Percentiles rank a stretch among this genome's conserved stretches.
Conservation (phyloP, 1,284 basidiomycete species). For the Naganishia cerealis region DNA sequence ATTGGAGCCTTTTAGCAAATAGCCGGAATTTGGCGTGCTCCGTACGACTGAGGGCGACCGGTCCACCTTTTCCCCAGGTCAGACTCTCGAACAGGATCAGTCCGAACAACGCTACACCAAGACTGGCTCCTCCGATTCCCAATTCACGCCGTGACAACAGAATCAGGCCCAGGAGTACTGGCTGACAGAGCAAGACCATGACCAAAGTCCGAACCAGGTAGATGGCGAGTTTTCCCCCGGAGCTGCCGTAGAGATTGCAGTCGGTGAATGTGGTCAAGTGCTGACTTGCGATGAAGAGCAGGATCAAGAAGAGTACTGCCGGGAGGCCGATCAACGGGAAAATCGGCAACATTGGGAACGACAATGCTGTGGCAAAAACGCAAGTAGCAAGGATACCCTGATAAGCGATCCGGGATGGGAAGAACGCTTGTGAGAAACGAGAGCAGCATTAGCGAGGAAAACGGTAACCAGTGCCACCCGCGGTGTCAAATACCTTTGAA, state of each 20-base stretch:
- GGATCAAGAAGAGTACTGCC: slow-evolving; percentile 64
- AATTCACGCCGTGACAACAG: slow-evolving; percentile 66
- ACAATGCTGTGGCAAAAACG: slow-evolving; percentile 68
- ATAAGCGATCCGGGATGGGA: slow-evolving; percentile 69
- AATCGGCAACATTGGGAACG: slow-evolving; percentile 66
- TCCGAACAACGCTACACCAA: slow-evolving; percentile 2
- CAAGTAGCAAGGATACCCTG: slow-evolving; percentile 66
- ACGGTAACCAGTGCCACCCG: too few species aligned
- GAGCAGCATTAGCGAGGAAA: neutral
- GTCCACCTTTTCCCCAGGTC: slow-evolving; percentile 26
- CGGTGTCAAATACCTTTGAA: slow-evolving; percentile 62
- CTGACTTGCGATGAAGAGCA: slow-evolving; percentile 70
- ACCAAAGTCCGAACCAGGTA: slow-evolving; percentile 69
- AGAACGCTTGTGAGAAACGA: slow-evolving; percentile 62
- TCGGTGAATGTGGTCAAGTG: slow-evolving; percentile 74
- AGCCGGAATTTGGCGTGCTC: slow-evolving; percentile 1
- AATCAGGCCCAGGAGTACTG: slow-evolving; percentile 69
- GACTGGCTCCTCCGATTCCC: slow-evolving; percentile 61
- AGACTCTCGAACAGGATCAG: slow-evolving; percentile 37
- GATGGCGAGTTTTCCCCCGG: slow-evolving; percentile 68
- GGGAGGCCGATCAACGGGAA: slow-evolving; percentile 75
- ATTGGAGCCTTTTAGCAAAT: neutral
- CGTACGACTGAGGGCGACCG: neutral
- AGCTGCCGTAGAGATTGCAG: slow-evolving; percentile 63
- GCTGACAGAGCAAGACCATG: slow-evolving; percentile 61